Percentiles rank a stretch among this genome's conserved stretches.
Conservation (phyloP, 805 yeast species). For the Zygotorulaspora chibaensis region DNA sequence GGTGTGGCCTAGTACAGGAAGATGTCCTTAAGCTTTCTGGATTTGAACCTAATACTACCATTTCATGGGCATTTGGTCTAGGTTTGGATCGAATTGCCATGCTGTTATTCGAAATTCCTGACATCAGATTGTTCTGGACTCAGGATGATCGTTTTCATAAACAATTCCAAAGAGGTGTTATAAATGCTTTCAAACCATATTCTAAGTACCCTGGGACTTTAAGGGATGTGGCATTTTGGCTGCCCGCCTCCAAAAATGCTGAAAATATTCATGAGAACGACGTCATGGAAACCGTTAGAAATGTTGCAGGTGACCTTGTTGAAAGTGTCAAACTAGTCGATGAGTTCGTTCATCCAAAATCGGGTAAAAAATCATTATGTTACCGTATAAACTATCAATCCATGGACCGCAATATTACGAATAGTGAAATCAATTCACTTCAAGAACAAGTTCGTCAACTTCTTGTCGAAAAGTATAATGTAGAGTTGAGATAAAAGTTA, state of each 20-base stretch:
- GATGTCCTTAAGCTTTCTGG: constrained; percentile 74
- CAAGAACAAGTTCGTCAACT: constrained; percentile 61
- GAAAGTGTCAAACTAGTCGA: constrained; percentile 81
- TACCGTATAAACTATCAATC: constrained; percentile 90
- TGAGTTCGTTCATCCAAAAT: constrained; percentile 80
- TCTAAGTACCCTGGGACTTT: constrained; percentile 84
- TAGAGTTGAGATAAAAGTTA: constrained; percentile 48
- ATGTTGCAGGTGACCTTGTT: constrained; percentile 78
- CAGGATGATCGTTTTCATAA: constrained; percentile 65
- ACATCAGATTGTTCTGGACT: constrained; percentile 91
- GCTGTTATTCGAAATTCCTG: constrained; percentile 93
- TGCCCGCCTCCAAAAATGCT: constrained; percentile 40
- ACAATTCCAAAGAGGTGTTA: constrained; percentile 65
- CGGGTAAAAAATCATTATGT: constrained; percentile 71
- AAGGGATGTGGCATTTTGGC: constrained; percentile 92
- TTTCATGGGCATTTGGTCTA: constrained; percentile 98
- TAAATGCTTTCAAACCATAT: constrained; percentile 76
- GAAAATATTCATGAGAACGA: constrained; percentile 73
- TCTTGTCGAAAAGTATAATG: constrained; percentile 48
- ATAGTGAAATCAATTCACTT: constrained; percentile 71
- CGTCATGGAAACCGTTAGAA: constrained; percentile 87
- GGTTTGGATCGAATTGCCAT: constrained; percentile 95
- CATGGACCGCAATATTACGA: constrained; percentile 88
- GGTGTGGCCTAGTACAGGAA: constrained; percentile 86
- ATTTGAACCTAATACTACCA: constrained; percentile 46